Evolutionary conservation across 768 basidiomycete genomes (phyloP).

Genomic region (Brasilioporus rufonigricans): DNA sequence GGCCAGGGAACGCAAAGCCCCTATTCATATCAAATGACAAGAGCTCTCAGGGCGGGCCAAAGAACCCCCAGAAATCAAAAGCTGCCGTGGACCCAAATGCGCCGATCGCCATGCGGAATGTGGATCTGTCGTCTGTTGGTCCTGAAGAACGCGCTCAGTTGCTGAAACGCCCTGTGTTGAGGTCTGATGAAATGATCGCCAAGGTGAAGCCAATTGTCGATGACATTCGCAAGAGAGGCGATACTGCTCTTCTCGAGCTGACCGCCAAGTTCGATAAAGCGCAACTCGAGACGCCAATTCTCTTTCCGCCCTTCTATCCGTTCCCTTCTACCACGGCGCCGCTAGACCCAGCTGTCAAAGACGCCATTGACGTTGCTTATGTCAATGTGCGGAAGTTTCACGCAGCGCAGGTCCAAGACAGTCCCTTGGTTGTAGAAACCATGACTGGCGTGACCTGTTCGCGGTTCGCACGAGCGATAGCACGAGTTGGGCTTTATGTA

Average conservation of each 20-base stretch:
- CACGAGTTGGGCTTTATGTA: slow-evolving; percentile 93
- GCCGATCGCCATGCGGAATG: slow-evolving; percentile 77
- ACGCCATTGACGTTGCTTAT: slow-evolving; percentile 89
- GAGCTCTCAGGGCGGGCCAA: slow-evolving; percentile 25
- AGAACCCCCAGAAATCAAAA: slow-evolving; percentile 27
- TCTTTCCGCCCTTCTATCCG: slow-evolving; percentile 72
- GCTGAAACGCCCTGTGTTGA: slow-evolving; percentile 87
- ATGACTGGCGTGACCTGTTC: slow-evolving; percentile 98
- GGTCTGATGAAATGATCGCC: slow-evolving; percentile 56
- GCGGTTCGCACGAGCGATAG: slow-evolving; percentile 92
- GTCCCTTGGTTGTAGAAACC: slow-evolving; percentile 82
- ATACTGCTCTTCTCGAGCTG: slow-evolving; percentile 80
- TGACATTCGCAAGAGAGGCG: slow-evolving; percentile 79
- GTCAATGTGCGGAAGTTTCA: slow-evolving; percentile 91
- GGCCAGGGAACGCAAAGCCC: slow-evolving; percentile 90
- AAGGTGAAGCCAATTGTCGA: slow-evolving; percentile 95
- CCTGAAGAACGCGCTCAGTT: slow-evolving; percentile 60
- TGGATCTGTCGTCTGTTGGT: slow-evolving; percentile 50
- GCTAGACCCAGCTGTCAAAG: slow-evolving; percentile 60
- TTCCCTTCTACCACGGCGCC: slow-evolving; percentile 49
- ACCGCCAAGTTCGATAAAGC: slow-evolving; percentile 94
- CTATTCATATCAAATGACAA: slow-evolving; percentile 50
- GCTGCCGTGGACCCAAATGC: slow-evolving; percentile 31
- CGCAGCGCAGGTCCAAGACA: slow-evolving; percentile 74
- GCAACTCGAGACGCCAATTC: slow-evolving; percentile 60